A percentile compares a stretch with the other conserved stretches of the same genome.
These are phyloP conservation scores for Colletotrichum melonis DNA, from an alignment of 2,329 filamentous ascomycete genomes.

Conservation along the genomic window DNA sequence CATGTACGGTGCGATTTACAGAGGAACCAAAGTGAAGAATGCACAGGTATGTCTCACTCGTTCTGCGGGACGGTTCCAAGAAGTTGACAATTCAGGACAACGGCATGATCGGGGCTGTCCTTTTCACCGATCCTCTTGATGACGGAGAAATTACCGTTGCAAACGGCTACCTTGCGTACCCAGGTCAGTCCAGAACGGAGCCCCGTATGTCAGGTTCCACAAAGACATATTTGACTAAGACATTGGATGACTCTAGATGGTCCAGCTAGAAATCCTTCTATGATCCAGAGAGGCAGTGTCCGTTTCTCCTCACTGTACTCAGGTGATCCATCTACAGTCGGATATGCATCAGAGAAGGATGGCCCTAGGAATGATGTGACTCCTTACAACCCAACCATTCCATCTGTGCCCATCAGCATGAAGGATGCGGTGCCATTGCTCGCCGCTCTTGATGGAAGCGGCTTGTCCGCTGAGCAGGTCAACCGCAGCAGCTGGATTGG, in stretches of 20 bases:
- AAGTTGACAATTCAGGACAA: neutral
- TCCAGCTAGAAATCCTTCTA: conserved; percentile 14
- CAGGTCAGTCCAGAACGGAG: neutral
- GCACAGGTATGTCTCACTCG: neutral
- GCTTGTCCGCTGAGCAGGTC: conserved; percentile 10
- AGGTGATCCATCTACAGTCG: conserved; percentile 15
- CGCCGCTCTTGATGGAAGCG: conserved; percentile 13
- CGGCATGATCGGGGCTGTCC: conserved; percentile 21
- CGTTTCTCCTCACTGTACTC: conserved; percentile 24
- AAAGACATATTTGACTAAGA: neutral
- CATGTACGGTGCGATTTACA: conserved; percentile 23
- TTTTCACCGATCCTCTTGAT: conserved; percentile 21
- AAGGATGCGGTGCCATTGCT: conserved; percentile 16
- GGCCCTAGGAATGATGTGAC: conserved; percentile 21
- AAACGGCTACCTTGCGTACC: conserved; percentile 23
- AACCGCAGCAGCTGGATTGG: conserved; percentile 24
- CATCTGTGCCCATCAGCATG: conserved; percentile 22
- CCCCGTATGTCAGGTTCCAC: neutral
- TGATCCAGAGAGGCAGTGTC: conserved; percentile 30
- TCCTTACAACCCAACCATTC: conserved; percentile 20
- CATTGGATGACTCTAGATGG: neutral
- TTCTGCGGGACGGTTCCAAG: no score
- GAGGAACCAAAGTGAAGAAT: conserved; percentile 24
- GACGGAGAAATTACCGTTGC: conserved; percentile 28
- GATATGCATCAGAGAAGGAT: conserved; percentile 24